phyloP scores from a whole-genome alignment of 2,329 filamentous ascomycete genomes.

The Plenodomus tracheiphilus region DNA sequence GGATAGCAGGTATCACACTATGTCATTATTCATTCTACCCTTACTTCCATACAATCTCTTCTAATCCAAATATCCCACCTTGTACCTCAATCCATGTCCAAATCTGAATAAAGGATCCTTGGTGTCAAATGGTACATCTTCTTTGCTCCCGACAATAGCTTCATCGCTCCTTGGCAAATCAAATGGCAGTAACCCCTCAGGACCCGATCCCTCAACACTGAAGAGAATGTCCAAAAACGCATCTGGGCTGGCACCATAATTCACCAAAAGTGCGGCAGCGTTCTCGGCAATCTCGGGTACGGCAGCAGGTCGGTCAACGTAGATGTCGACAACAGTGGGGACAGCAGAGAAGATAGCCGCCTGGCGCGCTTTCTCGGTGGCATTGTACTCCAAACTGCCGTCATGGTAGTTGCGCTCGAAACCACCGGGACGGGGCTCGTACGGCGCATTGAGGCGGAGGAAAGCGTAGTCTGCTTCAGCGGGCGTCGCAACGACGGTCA shows the following conservation, averaged over 20 bases:
- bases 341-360: constrained; percentile 46
- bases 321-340: constrained; percentile 49
- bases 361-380: constrained; percentile 44
- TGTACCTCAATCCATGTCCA: constrained; percentile 42
- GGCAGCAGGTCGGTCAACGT: constrained; percentile 50
- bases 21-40: no score
- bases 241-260: constrained; percentile 46
- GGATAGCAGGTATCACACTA: no score
- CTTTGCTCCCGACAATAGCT: constrained; percentile 45
- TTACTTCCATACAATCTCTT: neutral
- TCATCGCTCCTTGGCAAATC: constrained; percentile 52
- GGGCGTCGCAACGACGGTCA: constrained; percentile 40
- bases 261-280: constrained; percentile 46
- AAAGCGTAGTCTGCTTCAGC: constrained; percentile 49
- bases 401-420: constrained; percentile 48
- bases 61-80: neutral
- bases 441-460: constrained; percentile 46
- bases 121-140: constrained; percentile 46
- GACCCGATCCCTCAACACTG: constrained; percentile 39
- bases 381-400: constrained; percentile 49
- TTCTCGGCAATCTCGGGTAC: constrained; percentile 49
- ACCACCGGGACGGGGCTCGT: constrained; percentile 47
- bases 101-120: constrained; percentile 40
- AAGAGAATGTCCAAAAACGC: constrained; percentile 53
- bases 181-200: constrained; percentile 52